phyloP scores from a whole-genome alignment of 345 rosid genomes.

The Trapa incisa region DNA sequence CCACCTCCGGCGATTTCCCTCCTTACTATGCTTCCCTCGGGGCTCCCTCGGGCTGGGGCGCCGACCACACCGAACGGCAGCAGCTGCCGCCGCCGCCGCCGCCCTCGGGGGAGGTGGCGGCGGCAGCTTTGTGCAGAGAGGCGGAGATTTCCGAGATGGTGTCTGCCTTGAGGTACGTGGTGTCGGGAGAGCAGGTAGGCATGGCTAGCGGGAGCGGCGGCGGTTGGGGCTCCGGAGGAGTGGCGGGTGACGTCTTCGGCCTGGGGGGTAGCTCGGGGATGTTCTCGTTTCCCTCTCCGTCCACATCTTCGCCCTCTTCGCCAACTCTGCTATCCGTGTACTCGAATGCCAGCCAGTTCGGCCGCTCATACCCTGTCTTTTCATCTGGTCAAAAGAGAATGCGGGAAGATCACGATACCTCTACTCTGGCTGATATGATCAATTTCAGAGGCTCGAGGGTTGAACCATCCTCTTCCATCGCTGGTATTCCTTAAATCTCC shows the following conservation, averaged over 20 bases:
- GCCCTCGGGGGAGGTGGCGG: background rate
- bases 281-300: conserved; percentile 1
- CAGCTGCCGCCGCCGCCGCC: background rate
- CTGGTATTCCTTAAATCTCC: background rate
- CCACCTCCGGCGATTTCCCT: conserved; percentile 9
- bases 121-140: conserved; percentile 4
- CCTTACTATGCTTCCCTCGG: background rate
- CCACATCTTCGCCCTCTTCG: background rate
- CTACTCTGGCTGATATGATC: background rate
- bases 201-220: background rate
- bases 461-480: background rate
- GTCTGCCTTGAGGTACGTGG: conserved; percentile 12
- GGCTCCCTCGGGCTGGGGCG: conserved; percentile 3
- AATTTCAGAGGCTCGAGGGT: background rate
- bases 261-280: background rate
- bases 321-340: background rate
- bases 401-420: background rate
- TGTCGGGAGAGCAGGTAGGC: conserved; percentile 4
- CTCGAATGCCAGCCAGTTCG: background rate
- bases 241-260: background rate
- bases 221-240: background rate
- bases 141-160: conserved; percentile 11
- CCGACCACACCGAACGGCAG: background rate
- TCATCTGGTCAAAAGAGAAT: background rate
- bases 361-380: background rate